These are phyloP conservation scores for Solanum chilense DNA, from an alignment of 257 asterid species.

Conservation along the genomic window DNA sequence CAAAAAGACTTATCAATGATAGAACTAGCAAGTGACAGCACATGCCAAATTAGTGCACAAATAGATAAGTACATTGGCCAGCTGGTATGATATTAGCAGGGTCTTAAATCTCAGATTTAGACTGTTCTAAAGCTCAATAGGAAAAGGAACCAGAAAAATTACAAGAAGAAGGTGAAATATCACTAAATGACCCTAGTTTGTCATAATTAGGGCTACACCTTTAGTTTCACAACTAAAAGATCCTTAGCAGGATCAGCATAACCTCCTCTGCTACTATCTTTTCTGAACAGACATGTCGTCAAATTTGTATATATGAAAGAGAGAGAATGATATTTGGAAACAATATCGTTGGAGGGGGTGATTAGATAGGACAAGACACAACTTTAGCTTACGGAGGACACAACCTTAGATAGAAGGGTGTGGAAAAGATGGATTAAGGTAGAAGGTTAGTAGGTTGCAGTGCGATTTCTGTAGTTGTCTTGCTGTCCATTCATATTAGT, in stretches of 20 bases:
- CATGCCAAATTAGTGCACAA: neutral
- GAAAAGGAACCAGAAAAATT: neutral
- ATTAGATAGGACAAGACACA: neutral
- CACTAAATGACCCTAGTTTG: neutral
- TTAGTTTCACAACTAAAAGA: neutral
- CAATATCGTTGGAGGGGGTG: neutral
- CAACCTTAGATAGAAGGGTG: neutral
- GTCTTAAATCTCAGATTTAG: neutral
- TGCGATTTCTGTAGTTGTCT: neutral
- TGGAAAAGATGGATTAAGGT: neutral
- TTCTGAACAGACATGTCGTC: neutral
- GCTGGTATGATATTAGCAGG: neutral
- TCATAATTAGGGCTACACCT: neutral
- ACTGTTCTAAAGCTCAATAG: neutral
- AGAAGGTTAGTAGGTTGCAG: neutral
- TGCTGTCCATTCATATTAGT: neutral
- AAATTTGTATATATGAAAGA: neutral
- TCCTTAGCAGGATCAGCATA: neutral
- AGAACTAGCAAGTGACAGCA: conserved; percentile 4
- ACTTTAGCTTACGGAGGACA: neutral
- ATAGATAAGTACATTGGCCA: neutral
- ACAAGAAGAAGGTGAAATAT: neutral
- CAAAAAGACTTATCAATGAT: conserved; percentile 3
- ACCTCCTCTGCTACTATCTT: neutral
- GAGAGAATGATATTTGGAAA: neutral